A percentile compares a stretch with the other conserved stretches of the same genome.
Conservation (phyloP, 1,284 basidiomycete genomes). For the Microbotryomycetes sp. region DNA sequence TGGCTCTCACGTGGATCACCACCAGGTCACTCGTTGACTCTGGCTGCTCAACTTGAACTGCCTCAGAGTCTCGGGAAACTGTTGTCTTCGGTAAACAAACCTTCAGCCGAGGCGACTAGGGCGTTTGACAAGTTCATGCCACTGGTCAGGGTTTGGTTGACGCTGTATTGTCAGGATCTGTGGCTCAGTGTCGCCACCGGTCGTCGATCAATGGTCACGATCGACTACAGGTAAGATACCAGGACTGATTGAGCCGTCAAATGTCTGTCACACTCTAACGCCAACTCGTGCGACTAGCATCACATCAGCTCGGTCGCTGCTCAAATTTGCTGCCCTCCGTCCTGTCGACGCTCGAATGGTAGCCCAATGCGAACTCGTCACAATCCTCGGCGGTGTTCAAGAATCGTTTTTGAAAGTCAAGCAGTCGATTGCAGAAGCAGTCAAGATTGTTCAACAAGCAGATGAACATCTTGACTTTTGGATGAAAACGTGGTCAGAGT, state of each 20-base stretch:
- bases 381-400: slow-evolving; percentile 26
- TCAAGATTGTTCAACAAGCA: slow-evolving; percentile 21
- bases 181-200: slow-evolving; percentile 30
- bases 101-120: slow-evolving; percentile 5
- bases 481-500: slow-evolving; percentile 25
- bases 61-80: slow-evolving; percentile 19
- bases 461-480: slow-evolving; percentile 21
- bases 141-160: slow-evolving; percentile 16
- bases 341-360: slow-evolving; percentile 30
- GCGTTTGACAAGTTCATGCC: slow-evolving; percentile 26
- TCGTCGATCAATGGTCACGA: slow-evolving; percentile 27
- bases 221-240: too few relatives aligned
- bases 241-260: too few relatives aligned
- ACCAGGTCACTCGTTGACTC: slow-evolving; percentile 21
- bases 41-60: slow-evolving; percentile 29
- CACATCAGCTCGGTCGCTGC: slow-evolving; percentile 22
- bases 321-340: slow-evolving; percentile 24
- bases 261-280: too few relatives aligned
- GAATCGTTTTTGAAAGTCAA: slow-evolving; percentile 27
- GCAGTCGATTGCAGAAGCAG: slow-evolving; percentile 16
- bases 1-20: slow-evolving; percentile 24
- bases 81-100: slow-evolving; percentile 8
- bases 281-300: too few relatives aligned
- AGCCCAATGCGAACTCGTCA: slow-evolving; percentile 27
- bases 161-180: slow-evolving; percentile 23